Base-by-base conservation (phyloP, 164 flowering plant genomes). In the Chimonanthus praecox region DNA sequence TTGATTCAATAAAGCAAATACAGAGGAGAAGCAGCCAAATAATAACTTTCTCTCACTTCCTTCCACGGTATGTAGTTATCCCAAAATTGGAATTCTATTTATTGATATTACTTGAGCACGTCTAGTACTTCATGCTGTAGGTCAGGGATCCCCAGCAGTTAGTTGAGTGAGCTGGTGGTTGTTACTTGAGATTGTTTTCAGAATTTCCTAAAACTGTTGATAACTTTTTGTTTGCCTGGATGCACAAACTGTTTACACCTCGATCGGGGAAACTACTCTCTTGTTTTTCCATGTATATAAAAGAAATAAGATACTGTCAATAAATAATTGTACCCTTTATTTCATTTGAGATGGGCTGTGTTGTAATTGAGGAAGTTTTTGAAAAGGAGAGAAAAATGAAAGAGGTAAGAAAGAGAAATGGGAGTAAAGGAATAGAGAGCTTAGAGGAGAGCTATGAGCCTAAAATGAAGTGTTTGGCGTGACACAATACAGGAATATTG, bases 31-130 rank as follows among this genome's bases (percentile, higher is more conserved):
- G 98, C 78, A 77, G 58, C 69, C 88, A 88, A 62, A 82, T 88
- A 58, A 83, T 92, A 65, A 82, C 96, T 4, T 89, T 91, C 79
- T 92, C 96, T 71, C 94, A 91, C 81, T 93, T 93, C 82, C 79
- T 93, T 75, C 96, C 94, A 50, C 89, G 98, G 98, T 90, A 50
- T 47, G 62, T 51, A 51, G 64, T 66, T 66, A 2, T 2, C 68
- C 45, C 20, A 45, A n/a, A 2, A n/a, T 66, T 11, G 4, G 49
- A 66, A 66, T 3, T 62, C 33, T 54, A 13, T 11, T 54, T 0
- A 3, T 54, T 54, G 4, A 54, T n/a, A 54, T 54, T 54, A 54
- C 60, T 54, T 54, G 5, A 54, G 60, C 33, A 54, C n/a, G 16
- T 54, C 60, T 11, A 54, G 11, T 54, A 54, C 16, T 3, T n/a